A percentile compares a stretch with the other conserved stretches of the same genome.
phyloP scores from a whole-genome alignment of 2,329 filamentous ascomycete genomes.

The Dothistroma pini region DNA sequence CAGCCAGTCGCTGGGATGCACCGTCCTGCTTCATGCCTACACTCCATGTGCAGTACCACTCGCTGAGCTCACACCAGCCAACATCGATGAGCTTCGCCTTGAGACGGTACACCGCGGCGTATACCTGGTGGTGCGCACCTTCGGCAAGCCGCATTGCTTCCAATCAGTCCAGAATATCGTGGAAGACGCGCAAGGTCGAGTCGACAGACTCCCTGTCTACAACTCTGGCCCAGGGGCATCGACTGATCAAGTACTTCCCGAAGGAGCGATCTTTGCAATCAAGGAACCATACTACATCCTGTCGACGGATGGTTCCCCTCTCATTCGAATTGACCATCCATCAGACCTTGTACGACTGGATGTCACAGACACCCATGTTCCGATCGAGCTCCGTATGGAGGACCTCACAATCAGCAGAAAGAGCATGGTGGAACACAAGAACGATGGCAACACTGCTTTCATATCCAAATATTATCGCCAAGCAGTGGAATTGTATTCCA shows the following conservation, averaged over 20 bases:
- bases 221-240: constrained; percentile 10
- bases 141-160: constrained; percentile 14
- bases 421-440: constrained; percentile 15
- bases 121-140: constrained; percentile 21
- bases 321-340: constrained; percentile 29
- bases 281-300: constrained; percentile 31
- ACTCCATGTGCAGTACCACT: constrained; percentile 21
- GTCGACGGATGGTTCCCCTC: constrained; percentile 10
- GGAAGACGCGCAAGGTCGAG: constrained; percentile 37
- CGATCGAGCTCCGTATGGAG: constrained; percentile 5
- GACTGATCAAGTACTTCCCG: constrained; percentile 11
- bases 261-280: constrained; percentile 22
- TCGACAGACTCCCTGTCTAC: constrained; percentile 30
- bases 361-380: constrained; percentile 9
- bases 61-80: constrained; percentile 17
- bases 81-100: constrained; percentile 19
- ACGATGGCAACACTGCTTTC: constrained; percentile 22
- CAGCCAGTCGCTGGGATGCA: not conserved
- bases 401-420: constrained; percentile 4
- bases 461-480: constrained; percentile 13
- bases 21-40: constrained; percentile 20
- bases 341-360: constrained; percentile 25
- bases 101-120: constrained; percentile 24
- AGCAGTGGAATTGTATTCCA: constrained; percentile 16
- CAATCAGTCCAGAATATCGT: constrained; percentile 24